Evolutionary conservation across 805 yeast species (phyloP).

Genomic region (Hanseniaspora osmophila): DNA sequence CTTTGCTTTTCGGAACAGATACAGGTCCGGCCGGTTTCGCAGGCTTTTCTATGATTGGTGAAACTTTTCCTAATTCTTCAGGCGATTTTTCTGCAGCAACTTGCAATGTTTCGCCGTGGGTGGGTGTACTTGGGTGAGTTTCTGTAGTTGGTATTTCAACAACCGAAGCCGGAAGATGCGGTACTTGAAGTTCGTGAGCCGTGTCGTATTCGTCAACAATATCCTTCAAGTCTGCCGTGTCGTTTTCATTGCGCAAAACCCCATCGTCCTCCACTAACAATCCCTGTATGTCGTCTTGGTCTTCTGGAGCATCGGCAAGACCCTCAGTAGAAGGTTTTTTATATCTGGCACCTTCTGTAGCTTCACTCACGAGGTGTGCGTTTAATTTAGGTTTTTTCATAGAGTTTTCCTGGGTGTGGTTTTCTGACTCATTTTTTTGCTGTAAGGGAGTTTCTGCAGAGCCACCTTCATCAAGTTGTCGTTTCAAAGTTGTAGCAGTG

Average conservation of each 20-base stretch:
- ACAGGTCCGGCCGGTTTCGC: constrained; percentile 10
- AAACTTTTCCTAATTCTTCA: constrained; percentile 3
- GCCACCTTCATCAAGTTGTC: background rate
- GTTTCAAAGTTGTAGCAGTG: background rate
- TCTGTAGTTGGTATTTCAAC: constrained; percentile 13
- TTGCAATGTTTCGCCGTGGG: too few relatives aligned
- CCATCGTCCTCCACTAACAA: constrained; percentile 4
- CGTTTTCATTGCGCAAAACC: constrained; percentile 3
- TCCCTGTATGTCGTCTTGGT: background rate
- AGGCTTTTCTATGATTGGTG: constrained; percentile 4
- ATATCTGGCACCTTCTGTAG: background rate
- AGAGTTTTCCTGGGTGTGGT: constrained; percentile 2
- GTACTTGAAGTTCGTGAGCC: constrained; percentile 28
- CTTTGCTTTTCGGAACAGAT: constrained; percentile 15
- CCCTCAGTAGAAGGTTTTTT: constrained; percentile 1
- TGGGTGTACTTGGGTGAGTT: constrained; percentile 8
- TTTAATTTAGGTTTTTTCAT: background rate
- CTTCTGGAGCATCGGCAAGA: background rate
- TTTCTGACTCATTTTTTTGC: too few relatives aligned
- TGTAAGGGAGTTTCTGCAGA: background rate
- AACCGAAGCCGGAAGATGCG: constrained; percentile 6
- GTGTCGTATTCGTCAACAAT: constrained; percentile 11
- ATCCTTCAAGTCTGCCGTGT: constrained; percentile 4
- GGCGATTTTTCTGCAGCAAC: constrained; percentile 10
- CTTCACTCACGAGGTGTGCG: background rate